phyloP scores from a whole-genome alignment of 176 grass and related monocot species.

The Eleusine indica region DNA sequence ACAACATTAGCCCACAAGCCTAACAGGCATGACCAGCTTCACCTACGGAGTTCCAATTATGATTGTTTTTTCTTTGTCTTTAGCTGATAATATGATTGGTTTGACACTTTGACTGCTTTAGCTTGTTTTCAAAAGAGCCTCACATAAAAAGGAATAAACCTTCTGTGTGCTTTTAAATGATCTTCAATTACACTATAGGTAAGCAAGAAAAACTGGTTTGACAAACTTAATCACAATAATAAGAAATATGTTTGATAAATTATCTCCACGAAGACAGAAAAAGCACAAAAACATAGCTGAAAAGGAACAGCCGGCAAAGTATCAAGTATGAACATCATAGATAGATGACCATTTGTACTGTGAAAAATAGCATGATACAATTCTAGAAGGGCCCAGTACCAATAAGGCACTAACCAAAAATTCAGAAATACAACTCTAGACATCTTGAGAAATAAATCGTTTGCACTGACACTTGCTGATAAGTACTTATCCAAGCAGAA shows the following conservation, averaged over 20 bases:
- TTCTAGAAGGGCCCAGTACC: neutral
- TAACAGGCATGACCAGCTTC: neutral
- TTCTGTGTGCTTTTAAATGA: neutral
- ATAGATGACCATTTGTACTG: neutral
- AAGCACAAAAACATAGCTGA: neutral
- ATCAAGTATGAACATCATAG: neutral
- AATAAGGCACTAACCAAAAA: neutral
- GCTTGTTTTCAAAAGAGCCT: neutral
- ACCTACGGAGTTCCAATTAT: neutral
- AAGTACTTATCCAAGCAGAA: neutral
- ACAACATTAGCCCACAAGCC: constrained; percentile 5
- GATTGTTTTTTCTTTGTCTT: neutral
- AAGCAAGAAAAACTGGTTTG: neutral
- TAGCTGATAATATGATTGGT: neutral
- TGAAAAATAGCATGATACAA: neutral
- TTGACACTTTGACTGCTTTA: neutral
- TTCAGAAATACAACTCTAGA: too few species aligned
- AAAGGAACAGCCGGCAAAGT: neutral
- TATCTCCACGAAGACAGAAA: neutral
- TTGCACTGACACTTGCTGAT: neutral
- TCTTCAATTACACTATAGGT: neutral
- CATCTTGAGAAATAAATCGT: neutral
- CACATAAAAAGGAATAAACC: neutral
- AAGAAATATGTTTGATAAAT: neutral
- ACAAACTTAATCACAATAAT: neutral